phyloP scores from a whole-genome alignment of 208 protist species.

The Phytomonas francai region DNA sequence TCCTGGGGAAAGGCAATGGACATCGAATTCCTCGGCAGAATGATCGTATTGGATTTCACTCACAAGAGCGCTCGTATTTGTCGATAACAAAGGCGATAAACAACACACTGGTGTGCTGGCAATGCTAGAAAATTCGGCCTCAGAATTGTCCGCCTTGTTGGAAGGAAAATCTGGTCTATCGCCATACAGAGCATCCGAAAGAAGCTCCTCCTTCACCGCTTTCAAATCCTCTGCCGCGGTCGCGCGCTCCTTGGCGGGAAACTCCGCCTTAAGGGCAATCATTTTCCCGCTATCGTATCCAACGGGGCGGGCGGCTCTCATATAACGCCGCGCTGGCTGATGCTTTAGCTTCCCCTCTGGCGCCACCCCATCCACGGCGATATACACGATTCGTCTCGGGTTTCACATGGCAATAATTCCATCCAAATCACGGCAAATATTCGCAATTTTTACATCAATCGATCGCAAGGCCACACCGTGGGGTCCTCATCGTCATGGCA shows the following conservation, averaged over 20 bases:
- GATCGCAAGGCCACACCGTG: slow-evolving; percentile 11
- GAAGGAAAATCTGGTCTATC: not conserved
- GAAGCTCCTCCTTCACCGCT: slow-evolving; percentile 28
- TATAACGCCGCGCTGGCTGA: slow-evolving; percentile 93
- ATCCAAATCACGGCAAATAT: slow-evolving; percentile 95
- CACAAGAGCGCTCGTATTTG: not conserved
- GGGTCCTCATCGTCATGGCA: slow-evolving; percentile 92
- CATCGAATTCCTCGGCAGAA: slow-evolving; percentile 88
- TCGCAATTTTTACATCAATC: not conserved
- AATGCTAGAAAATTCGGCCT: too few relatives aligned
- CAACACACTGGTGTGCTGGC: not conserved
- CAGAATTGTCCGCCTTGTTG: not conserved
- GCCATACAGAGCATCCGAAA: slow-evolving; percentile 50
- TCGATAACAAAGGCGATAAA: not conserved
- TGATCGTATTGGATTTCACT: not conserved
- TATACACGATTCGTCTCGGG: slow-evolving; percentile 94
- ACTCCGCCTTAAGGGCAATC: slow-evolving; percentile 38
- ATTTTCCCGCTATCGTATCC: slow-evolving; percentile 18
- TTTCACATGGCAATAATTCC: slow-evolving; percentile 91
- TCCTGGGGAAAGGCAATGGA: slow-evolving; percentile 98
- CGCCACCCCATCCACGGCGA: slow-evolving; percentile 96
- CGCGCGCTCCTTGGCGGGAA: slow-evolving; percentile 29
- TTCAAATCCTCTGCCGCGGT: slow-evolving; percentile 38
- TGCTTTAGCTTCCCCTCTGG: slow-evolving; percentile 99
- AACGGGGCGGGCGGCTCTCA: slow-evolving; percentile 36